phyloP scores from a whole-genome alignment of 2,329 filamentous ascomycete genomes.

The Apiospora malaysiana region DNA sequence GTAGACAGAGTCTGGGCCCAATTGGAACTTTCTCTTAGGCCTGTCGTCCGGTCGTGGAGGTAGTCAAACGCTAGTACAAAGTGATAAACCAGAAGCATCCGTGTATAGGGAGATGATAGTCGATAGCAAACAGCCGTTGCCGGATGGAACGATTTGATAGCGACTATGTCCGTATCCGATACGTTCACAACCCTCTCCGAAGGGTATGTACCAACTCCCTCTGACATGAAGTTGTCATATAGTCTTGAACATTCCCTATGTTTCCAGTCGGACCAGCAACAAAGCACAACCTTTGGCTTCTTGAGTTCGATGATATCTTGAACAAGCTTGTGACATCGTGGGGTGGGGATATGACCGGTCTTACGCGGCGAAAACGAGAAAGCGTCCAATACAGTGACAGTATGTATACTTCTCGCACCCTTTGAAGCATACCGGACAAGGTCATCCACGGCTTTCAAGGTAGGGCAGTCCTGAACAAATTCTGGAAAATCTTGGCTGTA shows the following conservation, averaged over 20 bases:
- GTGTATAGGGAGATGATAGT: not conserved
- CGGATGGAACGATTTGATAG: not conserved
- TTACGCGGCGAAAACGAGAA: not conserved
- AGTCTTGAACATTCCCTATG: too few species aligned
- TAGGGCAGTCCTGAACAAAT: not conserved
- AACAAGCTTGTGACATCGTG: not conserved
- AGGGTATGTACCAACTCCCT: not conserved
- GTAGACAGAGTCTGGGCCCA: too few species aligned
- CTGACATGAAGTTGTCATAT: not conserved
- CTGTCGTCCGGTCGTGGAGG: not conserved
- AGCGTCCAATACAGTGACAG: not conserved
- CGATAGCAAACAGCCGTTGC: not conserved
- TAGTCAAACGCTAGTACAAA: not conserved
- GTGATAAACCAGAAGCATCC: not conserved
- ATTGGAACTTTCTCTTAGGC: rapidly evolving
- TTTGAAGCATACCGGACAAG: not conserved
- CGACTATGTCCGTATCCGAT: too few species aligned
- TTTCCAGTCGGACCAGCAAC: too few species aligned
- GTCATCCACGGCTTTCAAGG: not conserved
- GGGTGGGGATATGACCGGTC: not conserved
- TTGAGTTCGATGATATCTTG: not conserved
- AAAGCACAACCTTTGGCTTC: not conserved
- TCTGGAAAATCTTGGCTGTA: not conserved
- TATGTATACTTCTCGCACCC: not conserved
- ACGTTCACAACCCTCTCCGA: too few species aligned